Conservation (phyloP, 176 grass and related monocot genomes). For the Juncus inflexus region DNA sequence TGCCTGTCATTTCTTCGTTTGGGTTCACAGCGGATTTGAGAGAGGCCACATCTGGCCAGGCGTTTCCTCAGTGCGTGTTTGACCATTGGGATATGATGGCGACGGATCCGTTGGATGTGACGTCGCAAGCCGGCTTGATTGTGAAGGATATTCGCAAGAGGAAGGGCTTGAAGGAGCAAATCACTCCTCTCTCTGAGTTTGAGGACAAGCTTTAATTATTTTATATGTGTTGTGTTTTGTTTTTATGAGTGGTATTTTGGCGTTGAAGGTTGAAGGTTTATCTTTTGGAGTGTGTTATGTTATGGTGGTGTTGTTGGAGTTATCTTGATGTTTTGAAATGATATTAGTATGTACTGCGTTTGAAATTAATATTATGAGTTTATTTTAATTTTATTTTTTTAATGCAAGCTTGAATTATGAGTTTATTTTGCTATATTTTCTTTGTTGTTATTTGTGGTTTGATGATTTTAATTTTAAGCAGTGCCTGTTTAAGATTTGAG, state of each 20-base stretch:
- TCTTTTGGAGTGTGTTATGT: neutral
- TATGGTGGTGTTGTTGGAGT: neutral
- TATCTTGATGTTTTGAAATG: no score
- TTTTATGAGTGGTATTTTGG: neutral
- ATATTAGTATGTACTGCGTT: no score
- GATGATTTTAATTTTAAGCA: no score
- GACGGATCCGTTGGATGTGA: constrained; percentile 10
- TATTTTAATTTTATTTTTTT: no score
- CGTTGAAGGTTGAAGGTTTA: neutral
- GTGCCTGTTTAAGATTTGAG: no score
- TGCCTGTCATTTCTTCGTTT: constrained; percentile 23
- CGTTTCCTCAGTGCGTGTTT: constrained; percentile 26
- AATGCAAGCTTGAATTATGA: no score
- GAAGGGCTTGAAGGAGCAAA: constrained; percentile 32
- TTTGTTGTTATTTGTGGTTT: no score
- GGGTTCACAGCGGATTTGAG: constrained; percentile 10
- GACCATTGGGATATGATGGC: constrained; percentile 25
- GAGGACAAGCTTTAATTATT: constrained; percentile 28
- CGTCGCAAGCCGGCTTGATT: constrained; percentile 13
- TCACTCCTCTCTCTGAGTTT: constrained; percentile 17
- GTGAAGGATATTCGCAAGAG: constrained; percentile 27
- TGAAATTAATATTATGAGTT: no score
- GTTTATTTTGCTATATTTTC: no score
- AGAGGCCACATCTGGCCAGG: constrained; percentile 26
- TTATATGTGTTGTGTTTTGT: neutral